phyloP scores from a whole-genome alignment of 176 grass and related monocot species.

The Chloris gayana region DNA sequence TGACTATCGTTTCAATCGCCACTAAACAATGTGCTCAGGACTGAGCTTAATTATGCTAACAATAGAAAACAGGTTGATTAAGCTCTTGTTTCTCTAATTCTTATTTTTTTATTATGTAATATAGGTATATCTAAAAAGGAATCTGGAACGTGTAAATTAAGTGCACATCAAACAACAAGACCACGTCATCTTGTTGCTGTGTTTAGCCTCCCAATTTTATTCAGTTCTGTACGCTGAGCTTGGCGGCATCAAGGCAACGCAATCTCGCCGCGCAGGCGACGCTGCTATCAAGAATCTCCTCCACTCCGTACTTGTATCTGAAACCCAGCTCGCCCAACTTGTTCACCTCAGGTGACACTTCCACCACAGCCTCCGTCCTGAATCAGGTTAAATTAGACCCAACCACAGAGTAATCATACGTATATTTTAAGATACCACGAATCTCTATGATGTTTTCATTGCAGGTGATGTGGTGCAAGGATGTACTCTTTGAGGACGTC shows the following conservation, averaged over 20 bases:
- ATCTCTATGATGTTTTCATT: too few relatives aligned
- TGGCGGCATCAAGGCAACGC: background rate
- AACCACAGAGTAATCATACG: too few relatives aligned
- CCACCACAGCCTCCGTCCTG: slow-evolving; percentile 34
- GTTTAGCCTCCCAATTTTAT: background rate
- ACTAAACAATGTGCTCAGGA: background rate
- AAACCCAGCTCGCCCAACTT: slow-evolving; percentile 61
- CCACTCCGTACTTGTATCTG: slow-evolving; percentile 49
- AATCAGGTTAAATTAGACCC: too few relatives aligned
- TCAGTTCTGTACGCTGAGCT: background rate
- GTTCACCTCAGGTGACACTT: slow-evolving; percentile 31
- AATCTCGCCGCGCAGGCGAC: slow-evolving; percentile 44
- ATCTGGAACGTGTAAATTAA: background rate
- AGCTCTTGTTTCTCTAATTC: too few relatives aligned
- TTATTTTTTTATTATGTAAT: too few relatives aligned
- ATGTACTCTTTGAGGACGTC: slow-evolving; percentile 52
- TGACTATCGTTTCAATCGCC: background rate
- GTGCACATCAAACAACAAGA: background rate
- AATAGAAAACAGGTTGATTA: background rate
- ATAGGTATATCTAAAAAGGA: too few relatives aligned
- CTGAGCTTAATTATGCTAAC: background rate
- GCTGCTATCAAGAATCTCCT: slow-evolving; percentile 46
- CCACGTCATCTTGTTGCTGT: background rate
- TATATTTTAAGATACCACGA: slow-evolving; percentile 4
- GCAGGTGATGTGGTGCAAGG: too few relatives aligned